phyloP scores from a whole-genome alignment of 2,329 filamentous ascomycete species.

The Metarhizium anisopliae region DNA sequence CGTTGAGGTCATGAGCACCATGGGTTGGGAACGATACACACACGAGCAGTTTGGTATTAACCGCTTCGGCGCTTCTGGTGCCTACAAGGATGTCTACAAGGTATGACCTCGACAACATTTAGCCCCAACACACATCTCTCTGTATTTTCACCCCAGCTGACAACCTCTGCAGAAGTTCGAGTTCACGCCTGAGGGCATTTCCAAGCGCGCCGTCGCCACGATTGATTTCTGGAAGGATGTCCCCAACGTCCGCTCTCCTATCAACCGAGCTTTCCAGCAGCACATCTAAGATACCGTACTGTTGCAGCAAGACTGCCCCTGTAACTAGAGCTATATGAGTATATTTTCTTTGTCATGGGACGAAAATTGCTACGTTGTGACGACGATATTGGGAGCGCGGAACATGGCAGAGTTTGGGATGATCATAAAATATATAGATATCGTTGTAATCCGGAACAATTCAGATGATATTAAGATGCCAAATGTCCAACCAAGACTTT shows the following conservation, averaged over 20 bases:
- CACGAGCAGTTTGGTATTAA: conserved; percentile 99
- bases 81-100: conserved; percentile 97
- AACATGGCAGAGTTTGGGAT: conserved; percentile 12
- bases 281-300: conserved; percentile 59
- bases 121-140: not conserved
- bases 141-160: conserved; percentile 21
- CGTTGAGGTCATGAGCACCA: conserved; percentile 92
- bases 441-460: not conserved
- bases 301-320: not conserved
- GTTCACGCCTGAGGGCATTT: conserved; percentile 93
- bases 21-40: conserved; percentile 98
- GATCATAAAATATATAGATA: conserved; percentile 14
- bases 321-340: not conserved
- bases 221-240: conserved; percentile 96
- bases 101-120: conserved; percentile 34
- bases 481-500: not conserved
- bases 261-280: conserved; percentile 98
- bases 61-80: conserved; percentile 94
- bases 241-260: conserved; percentile 80
- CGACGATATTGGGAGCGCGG: conserved; percentile 17
- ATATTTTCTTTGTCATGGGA: conserved; percentile 6
- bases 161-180: conserved; percentile 75
- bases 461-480: not conserved
- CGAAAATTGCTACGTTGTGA: conserved; percentile 17
- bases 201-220: conserved; percentile 87